Evolutionary conservation across 2,329 filamentous ascomycete species (phyloP), one percentile per base, ranked within the genome.

Genomic region (Apiospora pterosperma): DNA sequence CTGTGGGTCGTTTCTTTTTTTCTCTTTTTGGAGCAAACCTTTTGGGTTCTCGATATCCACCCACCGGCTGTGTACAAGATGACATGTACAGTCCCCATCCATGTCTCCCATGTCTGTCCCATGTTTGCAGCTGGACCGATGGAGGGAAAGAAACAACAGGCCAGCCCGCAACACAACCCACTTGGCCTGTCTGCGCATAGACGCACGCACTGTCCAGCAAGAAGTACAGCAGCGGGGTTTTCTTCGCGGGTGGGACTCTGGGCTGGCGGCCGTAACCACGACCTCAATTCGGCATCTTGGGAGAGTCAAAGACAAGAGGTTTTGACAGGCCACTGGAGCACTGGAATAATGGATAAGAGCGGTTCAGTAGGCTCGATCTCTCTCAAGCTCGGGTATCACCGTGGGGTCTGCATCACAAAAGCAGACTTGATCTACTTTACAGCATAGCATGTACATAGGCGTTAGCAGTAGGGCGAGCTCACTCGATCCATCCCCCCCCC

Each of bases 341-440:
- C n/a, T n/a, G n/a, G n/a, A 25, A 19, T 41, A 34, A 55, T 55
- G 48, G 60, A 62, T 34, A 41, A 16, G n/a, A 48, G 36, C 61
- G 36, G 31, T 52, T 28, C 48, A 63, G 62, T 63, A 55, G 38
- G 62, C 48, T 39, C 58, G 62, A 36, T 34, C 36, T 41, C 36
- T 41, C 44, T 42, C 21, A 42, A 59, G 62, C 62, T 59, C 62
- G 38, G 62, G 62, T 63, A 48, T 63, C 62, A 63, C 52, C 52
- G 62, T 63, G 62, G 62, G 62, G 48, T 63, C 59, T 59, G 28
- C 48, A n/a, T 55, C 28, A 55, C 28, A n/a, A 28, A n/a, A 55
- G n/a, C 21, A 21, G 21, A 55, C 48, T 55, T 28, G 48, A 55
- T 34, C 48, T 55, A 14, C 48, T 34, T 16, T 55, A 31, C 21